Evolutionary conservation across 768 basidiomycete genomes (phyloP), one percentile per base, ranked within the genome.

Genomic region (Stropharia rugosoannulata): DNA sequence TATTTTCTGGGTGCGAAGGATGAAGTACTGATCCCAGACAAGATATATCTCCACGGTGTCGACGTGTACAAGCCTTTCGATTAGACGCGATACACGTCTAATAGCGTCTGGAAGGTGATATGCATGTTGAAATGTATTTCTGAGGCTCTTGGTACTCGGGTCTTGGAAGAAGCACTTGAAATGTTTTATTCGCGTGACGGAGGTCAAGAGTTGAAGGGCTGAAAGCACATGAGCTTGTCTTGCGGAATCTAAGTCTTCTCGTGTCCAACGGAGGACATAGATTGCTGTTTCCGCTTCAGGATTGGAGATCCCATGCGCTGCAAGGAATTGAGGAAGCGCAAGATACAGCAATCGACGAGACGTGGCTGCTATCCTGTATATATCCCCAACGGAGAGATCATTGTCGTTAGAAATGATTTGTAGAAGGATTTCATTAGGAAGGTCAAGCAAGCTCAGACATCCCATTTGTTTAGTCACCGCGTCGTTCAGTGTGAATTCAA

Each of bases 161-260:
- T 64, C 64, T 40, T 66, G 64, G 46, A 66, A 66, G 44, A 60
- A 66, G 49, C 59, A 62, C 16, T 55, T 45, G 11, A 66, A 51
- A 15, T 56, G 53, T 19, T 62, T 42, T 25, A 66, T 41, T 19
- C 36, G 44, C 7, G 55, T 57, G 11, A 66, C 25, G 29, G 54
- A 13, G 5, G 54, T 49, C 6, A 59, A 36, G 13, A 55, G 29
- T n/a, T 40, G 55, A 38, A 66, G 45, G 4, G 59, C 64, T 15
- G 55, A 55, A 16, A 66, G 50, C 8, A 51, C 51, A 19, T 65
- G 59, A 18, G 64, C 60, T 0, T 15, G 32, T 39, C 32, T 22
- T 41, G 37, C n/a, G 29, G 16, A 12, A 10, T 22, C n/a, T 27
- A 43, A 42, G 43, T 45, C 39, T 38, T 43, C 44, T 16, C 55